A percentile compares a stretch with the other conserved stretches of the same genome.
phyloP scores from a whole-genome alignment of 202 grass and related monocot genomes.

The Alloteropsis angusta region DNA sequence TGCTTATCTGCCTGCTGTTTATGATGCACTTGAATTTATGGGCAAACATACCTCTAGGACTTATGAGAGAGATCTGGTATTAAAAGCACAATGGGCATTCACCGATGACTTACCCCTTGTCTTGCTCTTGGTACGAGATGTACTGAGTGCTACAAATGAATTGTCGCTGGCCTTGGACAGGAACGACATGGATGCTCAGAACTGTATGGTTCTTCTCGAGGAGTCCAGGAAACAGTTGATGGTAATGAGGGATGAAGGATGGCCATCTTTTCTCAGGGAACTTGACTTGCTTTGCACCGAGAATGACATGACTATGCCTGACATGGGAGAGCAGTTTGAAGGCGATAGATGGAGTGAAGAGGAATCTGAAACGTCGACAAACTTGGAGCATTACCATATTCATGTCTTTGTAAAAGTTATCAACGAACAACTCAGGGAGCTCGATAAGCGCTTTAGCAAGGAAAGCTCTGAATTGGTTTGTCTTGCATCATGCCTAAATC shows the following conservation, averaged over 20 bases:
- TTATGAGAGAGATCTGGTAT: not conserved
- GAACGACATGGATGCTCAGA: not conserved
- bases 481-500: slow-evolving; percentile 18
- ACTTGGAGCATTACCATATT: slow-evolving; percentile 15
- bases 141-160: slow-evolving; percentile 16
- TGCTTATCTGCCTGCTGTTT: not conserved
- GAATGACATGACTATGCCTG: not conserved
- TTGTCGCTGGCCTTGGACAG: slow-evolving; percentile 27
- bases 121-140: slow-evolving; percentile 23
- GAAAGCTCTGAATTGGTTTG: not conserved
- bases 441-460: slow-evolving; percentile 14
- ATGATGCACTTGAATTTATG: slow-evolving; percentile 2
- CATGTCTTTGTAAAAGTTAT: slow-evolving; percentile 21
- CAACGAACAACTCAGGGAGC: slow-evolving; percentile 11
- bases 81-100: slow-evolving; percentile 11
- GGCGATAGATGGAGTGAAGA: not conserved
- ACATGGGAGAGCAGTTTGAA: not conserved
- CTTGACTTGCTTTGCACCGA: not conserved
- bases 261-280: slow-evolving; percentile 16
- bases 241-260: slow-evolving; percentile 17
- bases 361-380: not conserved
- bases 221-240: slow-evolving; percentile 5
- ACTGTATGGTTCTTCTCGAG: slow-evolving; percentile 15
- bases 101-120: slow-evolving; percentile 6
- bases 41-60: not conserved